phyloP scores from a whole-genome alignment of 2,329 filamentous ascomycete genomes.

The Fusarium subglutinans region DNA sequence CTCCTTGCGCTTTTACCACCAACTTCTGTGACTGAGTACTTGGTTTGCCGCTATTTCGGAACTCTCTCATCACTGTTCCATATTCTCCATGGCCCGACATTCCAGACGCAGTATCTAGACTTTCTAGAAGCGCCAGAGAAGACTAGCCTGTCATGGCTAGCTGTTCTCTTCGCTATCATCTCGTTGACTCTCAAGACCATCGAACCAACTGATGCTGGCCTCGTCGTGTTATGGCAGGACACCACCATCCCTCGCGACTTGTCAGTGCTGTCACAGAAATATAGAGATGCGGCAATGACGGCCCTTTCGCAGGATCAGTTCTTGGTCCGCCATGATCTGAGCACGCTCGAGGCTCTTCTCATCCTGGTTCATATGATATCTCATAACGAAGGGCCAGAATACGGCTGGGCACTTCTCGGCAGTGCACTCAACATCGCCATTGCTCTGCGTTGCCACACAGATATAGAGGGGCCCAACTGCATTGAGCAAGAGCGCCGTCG shows the following conservation, averaged over 20 bases:
- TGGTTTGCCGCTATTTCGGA: background rate
- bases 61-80: conserved; percentile 1
- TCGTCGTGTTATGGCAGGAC: background rate
- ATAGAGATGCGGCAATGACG: conserved; percentile 4
- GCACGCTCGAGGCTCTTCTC: background rate
- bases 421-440: conserved; percentile 8
- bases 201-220: background rate
- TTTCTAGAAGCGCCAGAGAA: background rate
- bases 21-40: background rate
- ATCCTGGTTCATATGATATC: conserved; percentile 9
- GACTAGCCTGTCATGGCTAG: background rate
- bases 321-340: background rate
- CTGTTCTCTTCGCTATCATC: background rate
- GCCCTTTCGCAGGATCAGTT: conserved; percentile 1
- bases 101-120: background rate
- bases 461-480: background rate
- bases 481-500: background rate
- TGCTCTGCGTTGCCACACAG: background rate
- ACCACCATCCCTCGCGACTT: background rate
- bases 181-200: background rate
- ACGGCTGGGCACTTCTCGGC: conserved; percentile 11
- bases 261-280: background rate
- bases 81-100: conserved; percentile 1
- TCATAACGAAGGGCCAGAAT: conserved; percentile 1
- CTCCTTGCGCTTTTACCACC: background rate